Conservation (phyloP, 345 rosid genomes). For the Geranium brycei region DNA sequence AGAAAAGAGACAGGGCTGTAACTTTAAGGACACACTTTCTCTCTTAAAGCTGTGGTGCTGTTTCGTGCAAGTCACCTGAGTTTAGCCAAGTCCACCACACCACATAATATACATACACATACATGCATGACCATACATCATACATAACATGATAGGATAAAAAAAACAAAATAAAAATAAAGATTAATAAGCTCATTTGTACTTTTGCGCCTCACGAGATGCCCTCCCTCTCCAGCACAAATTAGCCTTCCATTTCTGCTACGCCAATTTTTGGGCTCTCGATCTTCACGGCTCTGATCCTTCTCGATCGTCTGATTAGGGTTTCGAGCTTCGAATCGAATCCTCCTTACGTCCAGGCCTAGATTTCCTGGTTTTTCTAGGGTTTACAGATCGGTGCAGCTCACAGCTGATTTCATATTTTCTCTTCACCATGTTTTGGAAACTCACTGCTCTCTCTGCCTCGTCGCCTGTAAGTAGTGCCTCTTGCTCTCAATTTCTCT, state of each 20-base stretch:
- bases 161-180: neutral
- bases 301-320: constrained; percentile 25
- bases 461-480: constrained; percentile 77
- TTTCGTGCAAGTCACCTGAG: neutral
- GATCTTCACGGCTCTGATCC: constrained; percentile 27
- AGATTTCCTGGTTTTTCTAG: constrained; percentile 28
- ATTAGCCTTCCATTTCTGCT: neutral
- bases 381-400: constrained; percentile 48
- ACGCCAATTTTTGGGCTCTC: constrained; percentile 8
- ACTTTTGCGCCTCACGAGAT: neutral
- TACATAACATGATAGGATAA: neutral
- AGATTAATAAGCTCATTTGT: constrained; percentile 10
- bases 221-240: neutral
- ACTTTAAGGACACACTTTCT: neutral
- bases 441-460: constrained; percentile 72
- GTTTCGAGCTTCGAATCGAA: constrained; percentile 11
- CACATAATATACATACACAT: neutral
- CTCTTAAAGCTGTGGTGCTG: neutral
- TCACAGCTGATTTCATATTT: constrained; percentile 9
- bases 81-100: too few species aligned
- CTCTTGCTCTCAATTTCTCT: constrained; percentile 8
- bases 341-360: constrained; percentile 9
- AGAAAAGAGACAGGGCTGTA: neutral
- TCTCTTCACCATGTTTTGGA: constrained; percentile 70
- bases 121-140: neutral